phyloP scores from a whole-genome alignment of 1,284 basidiomycete species.

The Cutaneotrichosporon cyanovorans region DNA sequence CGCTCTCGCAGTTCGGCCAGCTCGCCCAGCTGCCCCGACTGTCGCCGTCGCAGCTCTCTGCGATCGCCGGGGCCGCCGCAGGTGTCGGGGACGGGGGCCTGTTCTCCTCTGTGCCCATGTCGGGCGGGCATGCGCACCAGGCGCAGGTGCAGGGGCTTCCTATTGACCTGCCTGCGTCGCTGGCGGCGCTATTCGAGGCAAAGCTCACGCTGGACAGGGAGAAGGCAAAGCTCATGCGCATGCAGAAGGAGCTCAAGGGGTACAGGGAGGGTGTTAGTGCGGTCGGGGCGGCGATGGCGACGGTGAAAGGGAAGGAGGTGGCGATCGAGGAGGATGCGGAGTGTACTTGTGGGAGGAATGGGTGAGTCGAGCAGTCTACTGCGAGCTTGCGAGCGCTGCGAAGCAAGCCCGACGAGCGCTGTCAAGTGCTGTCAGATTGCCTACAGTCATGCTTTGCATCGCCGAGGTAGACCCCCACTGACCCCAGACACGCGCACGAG shows the following conservation, averaged over 20 bases:
- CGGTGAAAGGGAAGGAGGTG: slow-evolving; percentile 28
- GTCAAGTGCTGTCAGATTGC: too few relatives aligned
- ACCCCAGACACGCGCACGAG: slow-evolving; percentile 17
- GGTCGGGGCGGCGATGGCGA: background rate
- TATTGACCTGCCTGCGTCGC: slow-evolving; percentile 39
- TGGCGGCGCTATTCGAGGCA: slow-evolving; percentile 44
- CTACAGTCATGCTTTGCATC: too few relatives aligned
- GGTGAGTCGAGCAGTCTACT: slow-evolving; percentile 15
- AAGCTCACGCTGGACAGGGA: slow-evolving; percentile 44
- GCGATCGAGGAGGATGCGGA: slow-evolving; percentile 25
- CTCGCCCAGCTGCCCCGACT: slow-evolving; percentile 35
- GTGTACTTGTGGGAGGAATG: slow-evolving; percentile 36
- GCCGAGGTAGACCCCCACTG: too few relatives aligned
- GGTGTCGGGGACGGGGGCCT: slow-evolving; percentile 31
- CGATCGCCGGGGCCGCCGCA: slow-evolving; percentile 37
- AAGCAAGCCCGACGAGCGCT: too few relatives aligned
- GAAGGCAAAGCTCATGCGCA: slow-evolving; percentile 42
- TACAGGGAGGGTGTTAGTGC: slow-evolving; percentile 26
- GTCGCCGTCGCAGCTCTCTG: slow-evolving; percentile 34
- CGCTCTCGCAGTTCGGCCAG: slow-evolving; percentile 29
- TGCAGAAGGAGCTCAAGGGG: slow-evolving; percentile 45
- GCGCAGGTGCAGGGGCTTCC: background rate
- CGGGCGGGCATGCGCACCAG: background rate
- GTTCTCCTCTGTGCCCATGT: slow-evolving; percentile 10
- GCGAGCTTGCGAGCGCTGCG: background rate